These are phyloP conservation scores for Russula emetica DNA, from an alignment of 768 basidiomycete genomes.

Conservation along the genomic window DNA sequence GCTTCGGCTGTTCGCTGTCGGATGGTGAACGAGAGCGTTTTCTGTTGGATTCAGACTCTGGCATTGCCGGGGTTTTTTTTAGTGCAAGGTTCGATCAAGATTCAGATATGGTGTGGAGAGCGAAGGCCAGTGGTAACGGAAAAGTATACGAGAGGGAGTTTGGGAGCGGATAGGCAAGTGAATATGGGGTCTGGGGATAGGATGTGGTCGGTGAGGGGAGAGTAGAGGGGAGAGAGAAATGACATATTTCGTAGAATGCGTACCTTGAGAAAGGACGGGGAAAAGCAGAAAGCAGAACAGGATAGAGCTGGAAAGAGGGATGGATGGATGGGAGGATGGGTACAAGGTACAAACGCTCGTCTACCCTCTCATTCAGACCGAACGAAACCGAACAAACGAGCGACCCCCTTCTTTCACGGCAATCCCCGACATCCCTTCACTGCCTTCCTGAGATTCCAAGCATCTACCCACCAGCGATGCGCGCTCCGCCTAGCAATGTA, in stretches of 20 bases:
- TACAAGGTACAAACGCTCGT: background rate
- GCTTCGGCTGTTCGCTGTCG: constrained; percentile 73
- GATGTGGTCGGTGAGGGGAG: constrained; percentile 32
- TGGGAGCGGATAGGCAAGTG: constrained; percentile 27
- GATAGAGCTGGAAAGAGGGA: background rate
- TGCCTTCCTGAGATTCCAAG: no score
- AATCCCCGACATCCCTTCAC: constrained; percentile 14
- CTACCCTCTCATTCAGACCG: background rate
- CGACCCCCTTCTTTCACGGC: background rate
- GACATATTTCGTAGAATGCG: constrained; percentile 22
- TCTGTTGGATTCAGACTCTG: constrained; percentile 80
- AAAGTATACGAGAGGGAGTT: constrained; percentile 30
- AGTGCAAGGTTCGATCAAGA: constrained; percentile 36
- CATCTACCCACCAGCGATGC: background rate
- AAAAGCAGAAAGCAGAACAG: constrained; percentile 2
- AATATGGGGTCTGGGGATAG: constrained; percentile 29
- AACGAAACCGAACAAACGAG: constrained; percentile 13
- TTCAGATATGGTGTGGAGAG: constrained; percentile 36
- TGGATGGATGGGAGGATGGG: background rate
- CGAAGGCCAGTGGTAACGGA: constrained; percentile 32
- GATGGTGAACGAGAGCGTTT: constrained; percentile 86
- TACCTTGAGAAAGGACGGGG: constrained; percentile 23
- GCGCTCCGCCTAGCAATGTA: background rate
- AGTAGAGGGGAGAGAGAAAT: constrained; percentile 32
- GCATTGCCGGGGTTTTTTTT: constrained; percentile 55